phyloP scores from a whole-genome alignment of 805 yeast species.

The Hanseniaspora lindneri region DNA sequence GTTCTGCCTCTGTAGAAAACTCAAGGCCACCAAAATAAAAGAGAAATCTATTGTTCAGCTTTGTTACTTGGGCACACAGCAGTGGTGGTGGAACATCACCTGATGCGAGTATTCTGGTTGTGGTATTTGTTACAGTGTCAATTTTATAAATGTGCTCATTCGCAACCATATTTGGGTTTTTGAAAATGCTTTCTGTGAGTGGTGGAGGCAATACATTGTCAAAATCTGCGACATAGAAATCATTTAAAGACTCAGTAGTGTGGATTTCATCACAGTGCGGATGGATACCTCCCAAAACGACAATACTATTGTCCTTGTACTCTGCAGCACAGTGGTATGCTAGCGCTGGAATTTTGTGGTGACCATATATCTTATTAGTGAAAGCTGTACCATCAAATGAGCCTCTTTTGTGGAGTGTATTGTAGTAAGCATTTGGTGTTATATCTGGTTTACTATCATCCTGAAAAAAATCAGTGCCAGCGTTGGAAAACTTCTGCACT shows the following conservation, averaged over 20 bases:
- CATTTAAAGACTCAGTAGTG: slow-evolving; percentile 20
- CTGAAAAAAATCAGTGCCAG: background rate
- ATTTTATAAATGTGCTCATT: slow-evolving; percentile 31
- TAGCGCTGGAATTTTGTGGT: slow-evolving; percentile 33
- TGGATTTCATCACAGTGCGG: background rate
- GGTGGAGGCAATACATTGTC: slow-evolving; percentile 39
- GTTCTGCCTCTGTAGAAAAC: slow-evolving; percentile 27
- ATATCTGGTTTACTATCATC: background rate
- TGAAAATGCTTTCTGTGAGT: slow-evolving; percentile 32
- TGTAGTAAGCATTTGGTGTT: background rate
- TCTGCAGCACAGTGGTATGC: slow-evolving; percentile 36
- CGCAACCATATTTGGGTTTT: slow-evolving; percentile 34
- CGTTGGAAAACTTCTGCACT: background rate
- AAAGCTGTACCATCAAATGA: slow-evolving; percentile 23
- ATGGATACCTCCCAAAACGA: slow-evolving; percentile 37
- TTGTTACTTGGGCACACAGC: slow-evolving; percentile 37
- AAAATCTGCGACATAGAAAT: slow-evolving; percentile 32
- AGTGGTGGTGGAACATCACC: slow-evolving; percentile 45
- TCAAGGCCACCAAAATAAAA: slow-evolving; percentile 64
- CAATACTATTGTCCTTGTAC: slow-evolving; percentile 30
- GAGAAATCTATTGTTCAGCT: slow-evolving; percentile 44
- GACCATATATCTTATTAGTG: slow-evolving; percentile 30
- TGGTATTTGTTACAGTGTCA: slow-evolving; percentile 33
- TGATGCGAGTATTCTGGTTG: slow-evolving; percentile 26
- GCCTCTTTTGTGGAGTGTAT: background rate